These are phyloP conservation scores for Epichloe scottii DNA, from an alignment of 2,329 filamentous ascomycete genomes.

Conservation along the genomic window DNA sequence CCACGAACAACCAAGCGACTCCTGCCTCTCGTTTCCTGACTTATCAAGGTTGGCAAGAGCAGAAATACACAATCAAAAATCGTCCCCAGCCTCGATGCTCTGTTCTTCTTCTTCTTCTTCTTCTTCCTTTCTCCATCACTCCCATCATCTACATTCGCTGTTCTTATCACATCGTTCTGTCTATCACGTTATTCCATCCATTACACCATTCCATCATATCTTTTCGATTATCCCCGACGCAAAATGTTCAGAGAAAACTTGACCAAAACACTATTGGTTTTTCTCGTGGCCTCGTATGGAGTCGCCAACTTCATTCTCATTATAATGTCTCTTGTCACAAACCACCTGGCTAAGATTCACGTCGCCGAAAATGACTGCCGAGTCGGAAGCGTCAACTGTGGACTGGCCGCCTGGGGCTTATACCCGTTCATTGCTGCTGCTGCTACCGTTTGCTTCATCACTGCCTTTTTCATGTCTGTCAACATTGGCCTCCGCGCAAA, in stretches of 20 bases:
- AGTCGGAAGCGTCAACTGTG: not conserved
- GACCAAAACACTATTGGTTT: constrained; percentile 7
- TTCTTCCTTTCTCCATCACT: not conserved
- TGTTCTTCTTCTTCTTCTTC: not conserved
- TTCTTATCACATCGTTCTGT: not conserved
- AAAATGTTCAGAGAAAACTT: not conserved
- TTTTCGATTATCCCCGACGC: not conserved
- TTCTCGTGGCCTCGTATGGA: constrained; percentile 11
- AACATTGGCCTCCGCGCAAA: constrained; percentile 5
- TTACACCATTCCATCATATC: not conserved
- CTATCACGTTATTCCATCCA: not conserved
- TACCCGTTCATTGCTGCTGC: constrained; percentile 11
- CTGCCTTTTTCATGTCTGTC: constrained; percentile 8
- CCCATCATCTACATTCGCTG: no score
- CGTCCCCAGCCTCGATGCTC: no score
- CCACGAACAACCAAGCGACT: no score
- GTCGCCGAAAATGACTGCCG: not conserved
- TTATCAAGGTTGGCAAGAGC: no score
- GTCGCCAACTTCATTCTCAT: constrained; percentile 12
- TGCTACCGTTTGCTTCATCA: constrained; percentile 8
- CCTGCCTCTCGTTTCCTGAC: no score
- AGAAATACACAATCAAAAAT: no score
- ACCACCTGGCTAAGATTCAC: not conserved
- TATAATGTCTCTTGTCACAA: constrained; percentile 9
- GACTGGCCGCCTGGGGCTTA: constrained; percentile 6